Conservation (phyloP, 306 rosid species). For the Corylus avellana region DNA sequence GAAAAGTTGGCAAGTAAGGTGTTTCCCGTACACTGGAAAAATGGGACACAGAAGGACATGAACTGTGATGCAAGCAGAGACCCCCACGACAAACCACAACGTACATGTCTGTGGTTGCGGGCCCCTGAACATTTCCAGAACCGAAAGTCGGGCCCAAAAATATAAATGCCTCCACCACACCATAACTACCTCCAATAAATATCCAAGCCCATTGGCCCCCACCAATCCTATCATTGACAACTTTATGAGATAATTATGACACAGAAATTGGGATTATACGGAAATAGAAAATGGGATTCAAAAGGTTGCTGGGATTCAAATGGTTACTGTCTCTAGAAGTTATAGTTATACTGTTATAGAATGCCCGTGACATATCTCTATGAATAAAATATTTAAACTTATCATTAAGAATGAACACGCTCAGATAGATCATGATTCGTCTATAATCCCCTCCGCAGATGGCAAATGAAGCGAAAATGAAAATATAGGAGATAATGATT, state of each 20-base stretch:
- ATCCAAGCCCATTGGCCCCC: background rate
- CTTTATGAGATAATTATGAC: too few species aligned
- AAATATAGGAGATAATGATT: background rate
- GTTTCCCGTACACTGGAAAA: background rate
- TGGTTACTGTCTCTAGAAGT: too few species aligned
- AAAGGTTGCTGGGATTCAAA: too few species aligned
- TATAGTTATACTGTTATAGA: too few species aligned
- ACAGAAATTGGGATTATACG: too few species aligned
- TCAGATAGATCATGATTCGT: too few species aligned
- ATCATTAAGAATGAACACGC: too few species aligned
- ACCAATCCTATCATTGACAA: background rate
- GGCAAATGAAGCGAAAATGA: background rate
- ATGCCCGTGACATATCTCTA: too few species aligned
- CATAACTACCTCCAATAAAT: background rate
- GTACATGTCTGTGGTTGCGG: background rate
- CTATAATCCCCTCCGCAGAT: too few species aligned
- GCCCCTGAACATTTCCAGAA: background rate
- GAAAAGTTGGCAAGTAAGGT: too few species aligned
- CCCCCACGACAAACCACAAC: background rate
- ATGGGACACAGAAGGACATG: background rate
- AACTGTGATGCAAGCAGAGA: background rate
- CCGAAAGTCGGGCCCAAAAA: background rate
- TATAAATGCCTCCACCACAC: background rate
- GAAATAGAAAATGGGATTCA: too few species aligned
- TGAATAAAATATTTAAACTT: too few species aligned